A percentile compares a stretch with the other conserved stretches of the same genome.
Conservation (phyloP, 768 basidiomycete genomes). For the Leucosporidium yakuticum region DNA sequence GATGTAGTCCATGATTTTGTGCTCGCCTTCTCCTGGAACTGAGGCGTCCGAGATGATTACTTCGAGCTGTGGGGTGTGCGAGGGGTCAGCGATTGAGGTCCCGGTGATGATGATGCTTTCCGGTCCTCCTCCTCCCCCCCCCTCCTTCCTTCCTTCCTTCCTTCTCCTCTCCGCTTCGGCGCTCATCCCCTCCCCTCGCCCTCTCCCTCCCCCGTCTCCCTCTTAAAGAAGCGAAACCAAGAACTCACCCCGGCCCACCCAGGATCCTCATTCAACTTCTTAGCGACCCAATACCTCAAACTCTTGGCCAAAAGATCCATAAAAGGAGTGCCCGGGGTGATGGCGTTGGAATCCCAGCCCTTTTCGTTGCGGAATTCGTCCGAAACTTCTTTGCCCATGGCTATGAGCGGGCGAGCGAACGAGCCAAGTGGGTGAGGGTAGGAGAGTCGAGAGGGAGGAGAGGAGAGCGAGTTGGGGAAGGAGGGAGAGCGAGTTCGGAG, state of each 20-base stretch:
- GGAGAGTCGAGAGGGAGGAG: background rate
- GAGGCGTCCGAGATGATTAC: constrained; percentile 94
- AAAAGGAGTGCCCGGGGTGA: constrained; percentile 95
- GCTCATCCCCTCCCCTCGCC: too few species aligned
- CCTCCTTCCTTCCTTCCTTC: background rate
- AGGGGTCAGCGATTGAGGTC: background rate
- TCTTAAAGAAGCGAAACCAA: background rate
- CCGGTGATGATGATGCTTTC: too few species aligned
- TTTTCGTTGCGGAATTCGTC: constrained; percentile 79
- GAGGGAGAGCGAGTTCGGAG: too few species aligned
- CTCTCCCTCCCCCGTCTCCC: background rate
- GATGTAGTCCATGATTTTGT: constrained; percentile 99
- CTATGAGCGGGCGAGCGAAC: too few species aligned
- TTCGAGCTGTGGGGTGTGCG: constrained; percentile 58
- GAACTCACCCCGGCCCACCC: constrained; percentile 82
- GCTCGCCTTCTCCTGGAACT: constrained; percentile 97
- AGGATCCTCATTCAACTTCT: constrained; percentile 89
- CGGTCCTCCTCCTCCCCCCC: too few species aligned
- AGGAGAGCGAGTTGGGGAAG: background rate
- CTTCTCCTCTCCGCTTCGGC: too few species aligned
- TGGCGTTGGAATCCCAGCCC: constrained; percentile 96
- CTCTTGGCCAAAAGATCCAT: constrained; percentile 86
- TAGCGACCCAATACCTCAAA: constrained; percentile 89
- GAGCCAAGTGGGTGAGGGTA: too few species aligned
- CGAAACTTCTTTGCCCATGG: constrained; percentile 76